Conservation (phyloP, 2,329 filamentous ascomycete species). For the Lachnellula arida region DNA sequence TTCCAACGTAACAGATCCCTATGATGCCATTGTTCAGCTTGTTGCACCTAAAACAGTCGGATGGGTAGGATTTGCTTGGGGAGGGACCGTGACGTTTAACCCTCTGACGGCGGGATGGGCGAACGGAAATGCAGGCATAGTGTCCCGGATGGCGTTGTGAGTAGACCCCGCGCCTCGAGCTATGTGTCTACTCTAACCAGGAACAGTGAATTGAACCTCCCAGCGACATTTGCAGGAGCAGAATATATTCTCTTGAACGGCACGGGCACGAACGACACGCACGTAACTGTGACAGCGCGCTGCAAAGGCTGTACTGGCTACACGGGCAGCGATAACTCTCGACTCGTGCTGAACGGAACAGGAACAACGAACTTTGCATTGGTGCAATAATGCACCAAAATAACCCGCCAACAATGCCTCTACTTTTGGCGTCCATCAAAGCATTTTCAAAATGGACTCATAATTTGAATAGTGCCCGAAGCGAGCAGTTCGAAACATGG, state of each 20-base stretch:
- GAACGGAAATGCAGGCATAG: slow-evolving; percentile 8
- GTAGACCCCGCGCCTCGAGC: background rate
- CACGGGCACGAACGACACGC: slow-evolving; percentile 7
- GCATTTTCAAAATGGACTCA: too few species aligned
- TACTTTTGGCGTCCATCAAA: slow-evolving; percentile 7
- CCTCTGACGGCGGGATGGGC: slow-evolving; percentile 15
- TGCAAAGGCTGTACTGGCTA: slow-evolving; percentile 10
- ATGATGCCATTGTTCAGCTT: slow-evolving; percentile 15
- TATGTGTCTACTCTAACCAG: background rate
- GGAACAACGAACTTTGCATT: slow-evolving; percentile 7
- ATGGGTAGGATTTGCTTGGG: slow-evolving; percentile 18
- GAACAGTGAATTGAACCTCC: slow-evolving; percentile 7
- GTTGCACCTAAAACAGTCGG: slow-evolving; percentile 10
- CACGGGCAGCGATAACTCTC: background rate
- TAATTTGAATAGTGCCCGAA: slow-evolving; percentile 5
- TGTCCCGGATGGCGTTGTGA: slow-evolving; percentile 16
- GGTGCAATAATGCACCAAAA: slow-evolving; percentile 1
- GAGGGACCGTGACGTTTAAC: slow-evolving; percentile 18
- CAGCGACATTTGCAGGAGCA: slow-evolving; percentile 5
- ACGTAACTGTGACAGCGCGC: slow-evolving; percentile 7
- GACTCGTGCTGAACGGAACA: background rate
- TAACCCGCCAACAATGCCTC: slow-evolving; percentile 7
- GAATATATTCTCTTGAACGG: slow-evolving; percentile 13
- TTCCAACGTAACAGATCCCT: slow-evolving; percentile 4
- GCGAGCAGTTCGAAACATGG: slow-evolving; percentile 5